Evolutionary conservation across 2,329 filamentous ascomycete genomes (phyloP).

Genomic region (Orbilia brochopaga): DNA sequence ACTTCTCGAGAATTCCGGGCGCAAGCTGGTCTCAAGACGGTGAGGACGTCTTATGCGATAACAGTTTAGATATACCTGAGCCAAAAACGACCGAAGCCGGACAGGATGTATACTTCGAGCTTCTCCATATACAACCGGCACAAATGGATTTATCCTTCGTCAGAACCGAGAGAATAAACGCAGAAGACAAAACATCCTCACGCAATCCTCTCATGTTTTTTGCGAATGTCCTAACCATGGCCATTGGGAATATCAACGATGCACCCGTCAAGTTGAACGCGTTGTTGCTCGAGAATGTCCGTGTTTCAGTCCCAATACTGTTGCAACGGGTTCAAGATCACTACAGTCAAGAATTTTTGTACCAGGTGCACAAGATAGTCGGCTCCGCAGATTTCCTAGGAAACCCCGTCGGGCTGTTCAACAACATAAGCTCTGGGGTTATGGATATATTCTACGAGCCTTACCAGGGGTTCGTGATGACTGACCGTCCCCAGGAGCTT

Average conservation of each 20-base stretch:
- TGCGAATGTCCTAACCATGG: slow-evolving; percentile 98
- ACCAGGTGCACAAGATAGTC: slow-evolving; percentile 95
- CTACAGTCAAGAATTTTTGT: slow-evolving; percentile 94
- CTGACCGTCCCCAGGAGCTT: slow-evolving; percentile 91
- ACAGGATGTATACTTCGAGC: slow-evolving; percentile 96
- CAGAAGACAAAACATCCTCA: slow-evolving; percentile 88
- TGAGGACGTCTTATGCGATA: slow-evolving; percentile 85
- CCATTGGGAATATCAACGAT: slow-evolving; percentile 98
- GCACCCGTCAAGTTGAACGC: slow-evolving; percentile 93
- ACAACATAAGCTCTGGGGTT: slow-evolving; percentile 95
- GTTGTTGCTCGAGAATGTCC: slow-evolving; percentile 90
- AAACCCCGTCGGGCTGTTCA: slow-evolving; percentile 96
- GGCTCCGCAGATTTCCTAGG: slow-evolving; percentile 97
- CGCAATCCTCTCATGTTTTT: slow-evolving; percentile 98
- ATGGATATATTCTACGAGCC: slow-evolving; percentile 99
- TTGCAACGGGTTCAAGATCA: slow-evolving; percentile 87
- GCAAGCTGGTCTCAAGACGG: slow-evolving; percentile 84
- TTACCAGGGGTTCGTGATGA: slow-evolving; percentile 96
- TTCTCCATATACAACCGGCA: slow-evolving; percentile 96
- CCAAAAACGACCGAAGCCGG: slow-evolving; percentile 81
- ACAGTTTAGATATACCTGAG: slow-evolving; percentile 87
- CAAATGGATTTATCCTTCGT: slow-evolving; percentile 97
- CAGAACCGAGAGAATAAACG: slow-evolving; percentile 93
- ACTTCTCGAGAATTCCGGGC: slow-evolving; percentile 91
- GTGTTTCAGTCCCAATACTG: slow-evolving; percentile 83